Evolutionary conservation across 257 asterid genomes (phyloP), one percentile per base, ranked within the genome.

Genomic region (Lavandula angustifolia): DNA sequence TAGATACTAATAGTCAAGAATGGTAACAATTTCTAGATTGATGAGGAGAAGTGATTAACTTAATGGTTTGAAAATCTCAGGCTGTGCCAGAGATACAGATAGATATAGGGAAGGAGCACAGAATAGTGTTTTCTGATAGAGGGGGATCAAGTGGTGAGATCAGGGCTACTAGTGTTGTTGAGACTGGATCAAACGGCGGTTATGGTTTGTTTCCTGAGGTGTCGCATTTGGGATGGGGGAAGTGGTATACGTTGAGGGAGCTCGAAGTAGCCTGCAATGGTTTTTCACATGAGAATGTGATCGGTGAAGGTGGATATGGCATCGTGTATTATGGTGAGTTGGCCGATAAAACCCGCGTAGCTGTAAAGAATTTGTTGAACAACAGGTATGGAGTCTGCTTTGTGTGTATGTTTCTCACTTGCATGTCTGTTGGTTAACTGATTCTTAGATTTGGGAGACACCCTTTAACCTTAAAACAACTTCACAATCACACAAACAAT

Each of bases 201-300:
- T 85, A 87, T n/a, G 97, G 94, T 7, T 68, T 80, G 13, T 75
- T 92, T 81, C 97, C 98, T 3, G 98, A 89, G 75, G 97, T 92
- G 57, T 92, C 98, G 1, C 97, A 92, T 79, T 75, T 92, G 81
- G 98, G 98, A 16, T 92, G 98, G 98, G 98, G 98, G 69, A 79
- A 96, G 57, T 92, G 96, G 97, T 92, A 92, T 73, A 92, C 97
- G 16, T 75, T 92, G 78, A 82, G 98, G 78, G 98, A 92, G 80
- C 98, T 92, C 1, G 98, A 91, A 82, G 95, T 87, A 2, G 96
- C 96, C n/a, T 88, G 95, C 5, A 83, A 91, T 81, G 92, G 95
- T 11, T 84, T 91, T 73, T 73, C 94, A 2, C 90, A 84, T 63
- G 98, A 86, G 84, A 91, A 86, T 77, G 96, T 91, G 63, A 91